Evolutionary conservation across 805 yeast genomes (phyloP), one percentile per base, ranked within the genome.

Genomic region (Nakazawaea ambrosiae): DNA sequence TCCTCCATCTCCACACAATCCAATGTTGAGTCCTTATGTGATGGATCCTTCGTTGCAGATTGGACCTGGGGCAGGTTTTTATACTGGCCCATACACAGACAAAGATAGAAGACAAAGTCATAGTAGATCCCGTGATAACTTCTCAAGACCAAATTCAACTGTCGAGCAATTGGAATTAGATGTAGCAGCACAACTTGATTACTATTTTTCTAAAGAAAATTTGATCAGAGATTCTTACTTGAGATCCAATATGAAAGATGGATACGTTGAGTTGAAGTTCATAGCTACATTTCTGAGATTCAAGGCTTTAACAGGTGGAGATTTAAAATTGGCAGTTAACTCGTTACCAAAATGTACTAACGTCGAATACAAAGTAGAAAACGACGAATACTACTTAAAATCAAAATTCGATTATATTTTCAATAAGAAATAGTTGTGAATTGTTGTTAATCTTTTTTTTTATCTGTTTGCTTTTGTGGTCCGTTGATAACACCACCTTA

Each of bases 201-300:
- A 89, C 65, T 90, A 90, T 59, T 84, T 90, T 59, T 81, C 94
- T 20, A 68, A 79, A 39, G 96, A 86, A 48, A 90, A 90, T 61
- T 68, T 90, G 55, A 66, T 80, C 53, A 83, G 85, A 57, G 98
- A 90, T 63, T 60, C 77, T 34, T 90, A 63, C 58, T 67, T 90
- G 58, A 74, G 95, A 57, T 70, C 73, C 42, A 82, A 82, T 49
- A 82, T 89, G 90, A 70, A 76, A 58, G 68, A 76, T 45, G 96
- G 96, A 14, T 78, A 75, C 68, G 73, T 87, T 34, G 69, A 71
- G 22, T 57, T 84, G 40, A 49, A 57, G 15, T 63, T 76, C 39
- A 68, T 86, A 44, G 73, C 80, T 40, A 63, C 66, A 40, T 87
- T 87, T 58, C 76, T 83, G 60, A 75, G 95, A 50, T 75, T 89